These are phyloP conservation scores for Aureobasidium pullulans DNA, from an alignment of 2,329 filamentous ascomycete genomes.

Conservation along the genomic window DNA sequence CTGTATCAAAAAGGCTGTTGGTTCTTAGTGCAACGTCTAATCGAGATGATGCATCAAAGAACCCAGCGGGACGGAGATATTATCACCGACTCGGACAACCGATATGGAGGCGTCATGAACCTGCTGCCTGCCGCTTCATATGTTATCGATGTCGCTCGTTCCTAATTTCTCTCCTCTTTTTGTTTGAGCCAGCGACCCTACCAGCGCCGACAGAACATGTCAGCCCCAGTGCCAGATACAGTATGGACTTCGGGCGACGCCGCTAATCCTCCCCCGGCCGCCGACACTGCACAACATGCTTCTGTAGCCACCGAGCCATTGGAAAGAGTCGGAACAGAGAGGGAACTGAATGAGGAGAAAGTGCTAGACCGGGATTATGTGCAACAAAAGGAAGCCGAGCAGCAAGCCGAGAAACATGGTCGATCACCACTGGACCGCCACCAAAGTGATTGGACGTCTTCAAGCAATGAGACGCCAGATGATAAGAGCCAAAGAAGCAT, in stretches of 20 bases:
- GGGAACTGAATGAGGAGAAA: constrained; percentile 28
- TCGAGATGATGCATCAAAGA: constrained; percentile 4
- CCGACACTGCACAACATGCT: constrained; percentile 30
- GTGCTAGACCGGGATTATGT: constrained; percentile 24
- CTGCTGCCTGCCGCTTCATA: neutral
- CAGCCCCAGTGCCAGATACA: constrained; percentile 28
- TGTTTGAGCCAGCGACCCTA: neutral
- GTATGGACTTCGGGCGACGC: constrained; percentile 30
- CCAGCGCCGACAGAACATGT: constrained; percentile 16
- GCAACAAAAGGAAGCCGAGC: constrained; percentile 16
- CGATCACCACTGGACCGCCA: constrained; percentile 21
- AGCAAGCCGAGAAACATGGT: constrained; percentile 16
- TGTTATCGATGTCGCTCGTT: neutral
- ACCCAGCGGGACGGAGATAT: neutral
- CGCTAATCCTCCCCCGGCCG: constrained; percentile 26
- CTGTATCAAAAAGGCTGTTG: neutral
- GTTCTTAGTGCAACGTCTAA: neutral
- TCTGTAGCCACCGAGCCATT: constrained; percentile 34
- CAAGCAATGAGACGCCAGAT: constrained; percentile 26
- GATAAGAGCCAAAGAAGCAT: constrained; percentile 18
- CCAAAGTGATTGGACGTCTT: constrained; percentile 27
- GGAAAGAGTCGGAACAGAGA: constrained; percentile 29
- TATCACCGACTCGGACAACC: constrained; percentile 1
- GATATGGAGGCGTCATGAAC: constrained; percentile 14
- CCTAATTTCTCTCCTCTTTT: neutral